These are phyloP conservation scores for Hemisphaericaspora nanyangensis DNA, from an alignment of 805 yeast genomes.

Conservation along the genomic window DNA sequence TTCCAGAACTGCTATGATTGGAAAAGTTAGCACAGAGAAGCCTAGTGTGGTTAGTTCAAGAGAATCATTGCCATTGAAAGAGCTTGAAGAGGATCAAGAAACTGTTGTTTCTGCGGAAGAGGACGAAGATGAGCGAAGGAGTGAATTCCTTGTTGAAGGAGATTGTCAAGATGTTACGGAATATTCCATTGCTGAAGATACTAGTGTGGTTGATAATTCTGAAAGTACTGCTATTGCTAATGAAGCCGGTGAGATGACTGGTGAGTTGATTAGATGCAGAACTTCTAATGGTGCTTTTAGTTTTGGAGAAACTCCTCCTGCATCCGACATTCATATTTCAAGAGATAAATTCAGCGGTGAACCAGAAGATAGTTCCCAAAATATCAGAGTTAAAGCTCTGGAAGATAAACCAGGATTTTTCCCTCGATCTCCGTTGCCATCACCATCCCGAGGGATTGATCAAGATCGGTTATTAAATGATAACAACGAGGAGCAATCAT, in stretches of 20 bases:
- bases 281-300: constrained; percentile 32
- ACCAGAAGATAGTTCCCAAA: neutral
- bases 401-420: neutral
- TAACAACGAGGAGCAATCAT: neutral
- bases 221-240: too few species aligned
- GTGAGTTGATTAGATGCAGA: constrained; percentile 14
- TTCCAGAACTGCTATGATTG: constrained; percentile 27
- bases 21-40: constrained; percentile 17
- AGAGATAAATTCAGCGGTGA: neutral
- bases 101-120: constrained; percentile 1
- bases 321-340: constrained; percentile 1
- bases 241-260: neutral
- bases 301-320: constrained; percentile 11
- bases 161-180: neutral
- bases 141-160: neutral
- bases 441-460: neutral
- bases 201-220: constrained; percentile 1
- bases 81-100: neutral
- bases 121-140: constrained; percentile 1
- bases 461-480: too few species aligned
- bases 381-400: neutral
- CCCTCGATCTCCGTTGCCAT: neutral
- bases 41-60: constrained; percentile 27
- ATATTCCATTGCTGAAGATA: constrained; percentile 7
- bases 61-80: constrained; percentile 21